A percentile compares a stretch with the other conserved stretches of the same genome.
Evolutionary conservation across 2,329 filamentous ascomycete species (phyloP).

Genomic region (Basipetospora sp.): DNA sequence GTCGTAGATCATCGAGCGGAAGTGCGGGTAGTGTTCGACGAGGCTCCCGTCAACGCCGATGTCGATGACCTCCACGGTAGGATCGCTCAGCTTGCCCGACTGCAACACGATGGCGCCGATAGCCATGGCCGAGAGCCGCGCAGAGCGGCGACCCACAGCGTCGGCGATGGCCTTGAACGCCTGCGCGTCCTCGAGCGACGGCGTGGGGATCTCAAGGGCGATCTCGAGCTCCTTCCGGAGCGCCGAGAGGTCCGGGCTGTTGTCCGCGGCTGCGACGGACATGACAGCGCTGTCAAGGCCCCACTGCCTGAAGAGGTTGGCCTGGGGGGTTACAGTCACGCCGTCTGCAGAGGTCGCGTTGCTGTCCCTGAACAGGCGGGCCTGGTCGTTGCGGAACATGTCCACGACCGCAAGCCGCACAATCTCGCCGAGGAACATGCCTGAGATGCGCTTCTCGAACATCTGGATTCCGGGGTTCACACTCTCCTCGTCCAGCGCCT

Average conservation of each 20-base stretch:
- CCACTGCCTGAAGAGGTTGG: slow-evolving; percentile 64
- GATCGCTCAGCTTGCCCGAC: slow-evolving; percentile 53
- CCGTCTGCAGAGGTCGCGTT: slow-evolving; percentile 58
- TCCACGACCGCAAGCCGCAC: slow-evolving; percentile 62
- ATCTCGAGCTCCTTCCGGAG: slow-evolving; percentile 67
- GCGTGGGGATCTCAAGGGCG: slow-evolving; percentile 58
- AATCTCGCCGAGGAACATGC: slow-evolving; percentile 96
- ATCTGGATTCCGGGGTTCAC: slow-evolving; percentile 92
- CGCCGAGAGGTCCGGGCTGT: slow-evolving; percentile 52
- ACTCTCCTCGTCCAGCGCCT: slow-evolving; percentile 60
- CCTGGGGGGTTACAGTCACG: slow-evolving; percentile 46
- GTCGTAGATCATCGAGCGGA: slow-evolving; percentile 76
- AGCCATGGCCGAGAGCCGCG: slow-evolving; percentile 73
- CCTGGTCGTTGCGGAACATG: slow-evolving; percentile 51
- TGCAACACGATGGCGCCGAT: slow-evolving; percentile 73
- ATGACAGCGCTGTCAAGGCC: slow-evolving; percentile 83
- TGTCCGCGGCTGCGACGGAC: slow-evolving; percentile 72
- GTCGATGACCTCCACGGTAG: slow-evolving; percentile 60
- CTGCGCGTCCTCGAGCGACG: slow-evolving; percentile 70
- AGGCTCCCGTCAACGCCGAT: slow-evolving; percentile 89
- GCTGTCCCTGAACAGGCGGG: slow-evolving; percentile 62
- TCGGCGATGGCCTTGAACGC: slow-evolving; percentile 72
- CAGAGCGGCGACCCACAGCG: slow-evolving; percentile 77
- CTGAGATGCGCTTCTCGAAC: slow-evolving; percentile 96
- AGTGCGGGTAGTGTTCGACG: slow-evolving; percentile 90